These are phyloP conservation scores for Podaxis carcinomalis DNA, from an alignment of 768 basidiomycete genomes.

Conservation along the genomic window DNA sequence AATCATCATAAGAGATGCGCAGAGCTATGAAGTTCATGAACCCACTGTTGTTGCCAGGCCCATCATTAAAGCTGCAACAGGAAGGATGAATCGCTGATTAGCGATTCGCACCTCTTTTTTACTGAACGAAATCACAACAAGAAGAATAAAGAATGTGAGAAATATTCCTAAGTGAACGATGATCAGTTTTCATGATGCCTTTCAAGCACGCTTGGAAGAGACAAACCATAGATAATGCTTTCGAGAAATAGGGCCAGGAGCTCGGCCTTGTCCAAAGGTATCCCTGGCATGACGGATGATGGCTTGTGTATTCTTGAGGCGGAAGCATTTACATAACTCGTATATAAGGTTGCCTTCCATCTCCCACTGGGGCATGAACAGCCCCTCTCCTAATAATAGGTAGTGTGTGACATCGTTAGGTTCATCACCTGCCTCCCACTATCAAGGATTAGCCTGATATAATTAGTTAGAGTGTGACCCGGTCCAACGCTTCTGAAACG, in stretches of 20 bases:
- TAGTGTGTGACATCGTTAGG: too few species aligned
- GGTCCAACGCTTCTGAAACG: too few species aligned
- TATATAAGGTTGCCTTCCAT: not conserved
- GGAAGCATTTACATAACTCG: not conserved
- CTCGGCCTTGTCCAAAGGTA: slow-evolving; percentile 6
- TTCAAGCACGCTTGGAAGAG: not conserved
- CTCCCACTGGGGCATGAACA: not conserved
- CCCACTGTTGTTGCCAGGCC: not conserved
- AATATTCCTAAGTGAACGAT: not conserved
- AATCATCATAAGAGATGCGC: not conserved
- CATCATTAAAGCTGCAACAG: slow-evolving; percentile 3
- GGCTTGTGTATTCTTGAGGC: not conserved
- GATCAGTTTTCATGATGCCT: not conserved
- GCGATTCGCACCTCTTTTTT: not conserved
- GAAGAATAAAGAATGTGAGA: not conserved
- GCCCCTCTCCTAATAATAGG: too few species aligned
- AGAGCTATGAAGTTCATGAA: not conserved
- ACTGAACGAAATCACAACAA: slow-evolving; percentile 1
- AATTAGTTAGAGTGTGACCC: too few species aligned
- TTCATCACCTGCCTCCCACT: too few species aligned
- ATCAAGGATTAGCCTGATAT: too few species aligned
- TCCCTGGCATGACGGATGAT: not conserved
- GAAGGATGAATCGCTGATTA: slow-evolving; percentile 7
- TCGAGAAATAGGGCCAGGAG: slow-evolving; percentile 6
- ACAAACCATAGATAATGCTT: slow-evolving; percentile 4